Evolutionary conservation across 2,329 filamentous ascomycete species (phyloP).

Genomic region (Diaporthe australafricana): DNA sequence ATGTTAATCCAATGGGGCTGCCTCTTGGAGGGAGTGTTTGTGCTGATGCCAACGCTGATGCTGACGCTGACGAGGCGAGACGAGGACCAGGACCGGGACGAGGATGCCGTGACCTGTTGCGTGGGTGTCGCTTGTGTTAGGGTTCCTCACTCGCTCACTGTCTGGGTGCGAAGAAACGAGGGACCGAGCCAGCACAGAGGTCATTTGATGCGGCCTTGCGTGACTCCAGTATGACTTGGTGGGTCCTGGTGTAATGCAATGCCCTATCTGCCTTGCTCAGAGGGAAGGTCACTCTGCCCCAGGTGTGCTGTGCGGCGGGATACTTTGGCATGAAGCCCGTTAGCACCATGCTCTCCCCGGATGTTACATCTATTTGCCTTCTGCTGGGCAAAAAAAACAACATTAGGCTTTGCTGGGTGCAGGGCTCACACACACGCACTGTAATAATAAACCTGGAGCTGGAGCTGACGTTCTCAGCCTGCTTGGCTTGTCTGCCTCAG

Average conservation of each 20-base stretch:
- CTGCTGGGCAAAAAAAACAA: constrained; percentile 16
- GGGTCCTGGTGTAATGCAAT: no score
- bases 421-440: not conserved
- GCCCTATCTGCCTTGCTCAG: no score
- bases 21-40: not conserved
- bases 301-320: not conserved
- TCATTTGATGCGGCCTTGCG: constrained; percentile 8
- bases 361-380: constrained; percentile 12
- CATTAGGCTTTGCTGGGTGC: not conserved
- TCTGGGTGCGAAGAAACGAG: not conserved
- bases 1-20: constrained; percentile 1
- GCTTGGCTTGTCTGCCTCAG: not conserved
- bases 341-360: constrained; percentile 8
- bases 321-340: constrained; percentile 18
- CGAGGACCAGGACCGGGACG: not conserved
- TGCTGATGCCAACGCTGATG: not conserved
- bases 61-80: constrained; percentile 9
- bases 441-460: constrained; percentile 6
- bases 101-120: constrained; percentile 12
- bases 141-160: not conserved
- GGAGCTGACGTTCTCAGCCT: constrained; percentile 18
- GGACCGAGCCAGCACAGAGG: not conserved
- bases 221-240: not conserved
- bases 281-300: not conserved
- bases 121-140: not conserved